Conservation (phyloP, 139 green algal species). For the Ulvella scutata region DNA sequence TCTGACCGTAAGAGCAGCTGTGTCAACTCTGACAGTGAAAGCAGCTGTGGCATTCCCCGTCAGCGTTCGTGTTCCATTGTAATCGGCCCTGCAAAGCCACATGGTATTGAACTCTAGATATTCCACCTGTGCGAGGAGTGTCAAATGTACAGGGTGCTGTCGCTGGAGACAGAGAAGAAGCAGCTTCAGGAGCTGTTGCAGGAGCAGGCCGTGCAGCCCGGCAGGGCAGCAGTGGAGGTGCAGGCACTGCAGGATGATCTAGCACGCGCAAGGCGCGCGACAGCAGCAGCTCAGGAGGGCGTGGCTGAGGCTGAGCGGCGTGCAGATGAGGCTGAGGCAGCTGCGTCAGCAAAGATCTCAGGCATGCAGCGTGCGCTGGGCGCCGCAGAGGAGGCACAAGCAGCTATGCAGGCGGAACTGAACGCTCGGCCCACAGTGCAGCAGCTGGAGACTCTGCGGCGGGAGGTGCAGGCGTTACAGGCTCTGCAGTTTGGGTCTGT, state of each 20-base stretch:
- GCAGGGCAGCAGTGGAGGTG: constrained; percentile 10
- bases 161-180: constrained; percentile 58
- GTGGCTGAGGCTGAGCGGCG: background rate
- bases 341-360: constrained; percentile 13
- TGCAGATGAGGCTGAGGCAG: background rate
- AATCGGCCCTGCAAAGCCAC: too few relatives aligned
- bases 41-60: too few relatives aligned
- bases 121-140: background rate
- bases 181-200: constrained; percentile 27
- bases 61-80: too few relatives aligned
- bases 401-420: constrained; percentile 35
- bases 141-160: constrained; percentile 21
- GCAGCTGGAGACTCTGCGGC: constrained; percentile 46
- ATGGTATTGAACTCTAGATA: too few relatives aligned
- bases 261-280: background rate
- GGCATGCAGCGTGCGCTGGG: constrained; percentile 26
- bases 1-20: too few relatives aligned
- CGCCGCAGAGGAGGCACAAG: constrained; percentile 27
- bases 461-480: constrained; percentile 1
- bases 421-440: constrained; percentile 20
- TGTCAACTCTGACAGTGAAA: too few relatives aligned
- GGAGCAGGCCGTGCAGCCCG: background rate
- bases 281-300: background rate
- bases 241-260: constrained; percentile 17
- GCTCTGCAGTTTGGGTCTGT: background rate